Percentiles rank a stretch among this genome's conserved stretches.
These are phyloP conservation scores for Botrytis elliptica DNA, from an alignment of 2,329 filamentous ascomycete genomes.

Conservation along the genomic window DNA sequence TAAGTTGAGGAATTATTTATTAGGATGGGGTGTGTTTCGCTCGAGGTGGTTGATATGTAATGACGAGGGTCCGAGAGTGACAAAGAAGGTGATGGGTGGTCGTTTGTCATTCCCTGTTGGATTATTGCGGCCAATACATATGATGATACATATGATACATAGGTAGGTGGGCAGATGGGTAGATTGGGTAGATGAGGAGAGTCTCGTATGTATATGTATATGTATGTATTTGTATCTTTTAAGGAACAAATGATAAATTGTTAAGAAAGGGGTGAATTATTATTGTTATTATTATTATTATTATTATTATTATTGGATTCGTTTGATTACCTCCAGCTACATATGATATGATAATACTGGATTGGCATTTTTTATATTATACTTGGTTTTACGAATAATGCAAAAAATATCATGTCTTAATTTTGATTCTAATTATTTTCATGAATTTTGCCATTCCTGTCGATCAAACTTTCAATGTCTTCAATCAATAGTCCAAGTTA, in stretches of 20 bases:
- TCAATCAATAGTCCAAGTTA: not conserved
- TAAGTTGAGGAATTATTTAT: slow-evolving; percentile 5
- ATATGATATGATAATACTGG: not conserved
- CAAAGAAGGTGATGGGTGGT: slow-evolving; percentile 6
- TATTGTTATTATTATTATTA: not conserved
- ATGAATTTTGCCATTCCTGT: not conserved
- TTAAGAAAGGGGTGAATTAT: not conserved
- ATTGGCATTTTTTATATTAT: not conserved
- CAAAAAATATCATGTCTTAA: not conserved
- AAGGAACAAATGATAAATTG: too few relatives aligned
- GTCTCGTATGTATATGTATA: not conserved
- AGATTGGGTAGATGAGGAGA: not conserved
- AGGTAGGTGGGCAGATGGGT: too few relatives aligned
- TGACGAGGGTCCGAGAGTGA: slow-evolving; percentile 17
- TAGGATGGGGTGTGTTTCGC: slow-evolving; percentile 10
- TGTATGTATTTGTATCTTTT: not conserved
- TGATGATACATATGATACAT: too few relatives aligned
- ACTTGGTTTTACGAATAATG: not conserved
- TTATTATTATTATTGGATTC: not conserved
- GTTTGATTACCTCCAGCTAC: not conserved
- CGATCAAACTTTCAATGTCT: not conserved
- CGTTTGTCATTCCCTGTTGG: not conserved
- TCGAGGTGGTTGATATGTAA: slow-evolving; percentile 5
- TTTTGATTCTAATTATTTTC: not conserved
- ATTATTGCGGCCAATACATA: not conserved